Conservation (phyloP, 441 rosid genomes). For the Sinapis alba region DNA sequence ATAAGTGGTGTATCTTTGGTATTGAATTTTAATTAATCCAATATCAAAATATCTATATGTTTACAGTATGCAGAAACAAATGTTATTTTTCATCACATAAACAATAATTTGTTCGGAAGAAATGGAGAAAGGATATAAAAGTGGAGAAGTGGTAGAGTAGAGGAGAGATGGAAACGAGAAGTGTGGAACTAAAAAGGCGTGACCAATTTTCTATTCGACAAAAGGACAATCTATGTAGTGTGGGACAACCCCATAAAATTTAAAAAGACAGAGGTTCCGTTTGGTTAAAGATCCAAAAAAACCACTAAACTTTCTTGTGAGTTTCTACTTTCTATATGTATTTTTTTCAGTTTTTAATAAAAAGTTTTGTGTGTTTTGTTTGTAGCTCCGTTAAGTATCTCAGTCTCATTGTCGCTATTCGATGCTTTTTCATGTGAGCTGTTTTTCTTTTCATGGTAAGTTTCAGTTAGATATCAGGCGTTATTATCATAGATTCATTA, state of each 20-base stretch:
- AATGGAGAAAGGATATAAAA: background rate
- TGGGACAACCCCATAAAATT: constrained; percentile 20
- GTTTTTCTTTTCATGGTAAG: constrained; percentile 20
- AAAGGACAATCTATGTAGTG: constrained; percentile 13
- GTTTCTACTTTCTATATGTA: background rate
- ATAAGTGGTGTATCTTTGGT: too few relatives aligned
- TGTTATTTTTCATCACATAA: background rate
- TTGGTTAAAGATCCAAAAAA: constrained; percentile 23
- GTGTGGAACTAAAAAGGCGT: constrained; percentile 31
- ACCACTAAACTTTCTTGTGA: constrained; percentile 7
- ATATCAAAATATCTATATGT: too few relatives aligned
- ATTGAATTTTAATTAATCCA: too few relatives aligned
- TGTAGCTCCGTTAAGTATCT: background rate
- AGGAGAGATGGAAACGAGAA: constrained; percentile 1
- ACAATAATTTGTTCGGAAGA: background rate
- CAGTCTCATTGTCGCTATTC: constrained; percentile 15
- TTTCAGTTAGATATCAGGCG: constrained; percentile 5
- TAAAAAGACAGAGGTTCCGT: constrained; percentile 30
- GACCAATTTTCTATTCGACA: constrained; percentile 26
- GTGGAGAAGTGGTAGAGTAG: background rate
- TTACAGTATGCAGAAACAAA: too few relatives aligned
- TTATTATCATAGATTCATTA: background rate
- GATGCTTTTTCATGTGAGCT: constrained; percentile 38
- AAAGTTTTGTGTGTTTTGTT: background rate
- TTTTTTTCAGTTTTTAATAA: background rate